Evolutionary conservation across 139 green algal genomes (phyloP).

Genomic region (Auxenochlorella pyrenoidosa): DNA sequence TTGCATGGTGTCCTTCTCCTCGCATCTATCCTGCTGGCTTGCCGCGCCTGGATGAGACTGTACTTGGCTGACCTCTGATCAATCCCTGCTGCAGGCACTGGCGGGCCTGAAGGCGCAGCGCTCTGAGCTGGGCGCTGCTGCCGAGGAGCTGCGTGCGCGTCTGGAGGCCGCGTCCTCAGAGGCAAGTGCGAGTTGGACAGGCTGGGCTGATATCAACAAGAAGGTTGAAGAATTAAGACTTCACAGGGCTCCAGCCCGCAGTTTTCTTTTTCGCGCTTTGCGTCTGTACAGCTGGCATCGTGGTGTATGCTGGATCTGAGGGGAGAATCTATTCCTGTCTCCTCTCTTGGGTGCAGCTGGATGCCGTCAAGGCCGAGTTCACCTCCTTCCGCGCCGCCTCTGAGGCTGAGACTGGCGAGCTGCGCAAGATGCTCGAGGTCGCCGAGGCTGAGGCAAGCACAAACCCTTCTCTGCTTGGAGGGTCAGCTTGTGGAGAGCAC

Average conservation of each 20-base stretch:
- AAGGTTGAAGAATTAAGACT: no score
- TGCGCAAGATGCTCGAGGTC: neutral
- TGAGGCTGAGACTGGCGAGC: neutral
- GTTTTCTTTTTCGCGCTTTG: no score
- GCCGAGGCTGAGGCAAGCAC: no score
- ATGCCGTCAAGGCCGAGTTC: constrained; percentile 18
- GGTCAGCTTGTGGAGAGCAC: no score
- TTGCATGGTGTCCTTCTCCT: no score
- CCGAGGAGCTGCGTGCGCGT: constrained; percentile 12
- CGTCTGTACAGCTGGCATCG: no score
- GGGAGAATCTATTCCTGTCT: no score
- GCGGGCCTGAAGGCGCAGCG: neutral
- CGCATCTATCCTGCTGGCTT: no score
- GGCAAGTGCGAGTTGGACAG: neutral
- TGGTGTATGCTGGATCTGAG: no score
- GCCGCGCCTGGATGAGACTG: neutral
- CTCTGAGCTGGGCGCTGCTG: neutral
- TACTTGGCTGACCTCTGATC: neutral
- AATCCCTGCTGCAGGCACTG: neutral
- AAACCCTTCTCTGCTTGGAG: no score
- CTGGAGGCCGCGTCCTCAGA: constrained; percentile 11
- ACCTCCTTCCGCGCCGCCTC: neutral
- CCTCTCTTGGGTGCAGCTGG: neutral
- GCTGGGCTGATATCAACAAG: neutral
- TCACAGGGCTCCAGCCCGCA: no score